Evolutionary conservation across 768 basidiomycete genomes (phyloP), one percentile per base, ranked within the genome.

Genomic region (Cystofilobasidium macerans): DNA sequence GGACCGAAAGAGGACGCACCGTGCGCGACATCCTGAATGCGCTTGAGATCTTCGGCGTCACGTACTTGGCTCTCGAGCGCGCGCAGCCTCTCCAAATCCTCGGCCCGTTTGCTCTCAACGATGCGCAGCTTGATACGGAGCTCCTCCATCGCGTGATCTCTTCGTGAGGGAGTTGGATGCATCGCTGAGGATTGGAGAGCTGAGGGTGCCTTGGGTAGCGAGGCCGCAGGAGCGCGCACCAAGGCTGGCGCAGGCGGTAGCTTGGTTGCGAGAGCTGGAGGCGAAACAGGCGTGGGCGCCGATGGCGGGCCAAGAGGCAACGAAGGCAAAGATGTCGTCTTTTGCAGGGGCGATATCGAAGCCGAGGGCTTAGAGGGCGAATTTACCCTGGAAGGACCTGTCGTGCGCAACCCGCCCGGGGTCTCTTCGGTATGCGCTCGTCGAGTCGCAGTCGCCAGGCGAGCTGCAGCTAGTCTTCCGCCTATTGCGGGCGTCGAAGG

Each of bases 1-100:
- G n/a, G 14, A 38, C 6, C n/a, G 16, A 18, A 20, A 62, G 11
- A 12, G 14, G 26, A 69, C 76, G 67, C 28, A 76, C 76, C 74
- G 76, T 91, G 88, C 36, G 94, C 81, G 76, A 94, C 97, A 0
- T 90, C 89, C n/a, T 86, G 82, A 20, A 90, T 80, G 7, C 87
- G 81, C 33, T 88, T 84, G 70, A 92, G 89, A 18, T 85, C 81
- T 73, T 90, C 88, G 0, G 87, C 88, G 69, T 95, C 93, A 7
- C 82, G 80, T 9, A 89, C 83, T n/a, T 87, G 84, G 1, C 83
- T 80, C 73, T 98, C 91, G 16, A 95, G 83, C 72, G 87, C 86
- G 57, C 87, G 85, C 38, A 97, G 79, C 69, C 84, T 85, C 22
- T 88, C 85, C 0, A 87, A 80, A 72, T 97, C 93, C 61, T 97